Conservation (phyloP, 768 basidiomycete species). For the Ramaria sp. region DNA sequence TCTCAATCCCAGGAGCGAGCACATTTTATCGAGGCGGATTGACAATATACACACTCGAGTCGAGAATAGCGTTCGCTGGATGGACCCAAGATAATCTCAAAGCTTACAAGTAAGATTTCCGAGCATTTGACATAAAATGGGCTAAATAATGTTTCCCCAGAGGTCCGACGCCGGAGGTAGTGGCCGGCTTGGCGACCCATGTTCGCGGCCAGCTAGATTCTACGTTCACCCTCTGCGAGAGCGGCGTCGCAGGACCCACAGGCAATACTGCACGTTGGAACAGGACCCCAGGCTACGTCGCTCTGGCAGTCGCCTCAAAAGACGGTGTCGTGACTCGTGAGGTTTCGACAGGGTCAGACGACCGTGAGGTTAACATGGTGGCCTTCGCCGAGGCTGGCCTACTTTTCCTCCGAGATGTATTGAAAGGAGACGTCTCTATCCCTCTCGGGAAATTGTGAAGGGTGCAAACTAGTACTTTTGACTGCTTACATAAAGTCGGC, state of each 20-base stretch:
- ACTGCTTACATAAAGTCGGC: no score
- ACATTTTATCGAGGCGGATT: conserved; percentile 13
- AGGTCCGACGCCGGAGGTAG: conserved; percentile 14
- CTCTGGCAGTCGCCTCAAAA: conserved; percentile 8
- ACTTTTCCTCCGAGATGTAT: conserved; percentile 11
- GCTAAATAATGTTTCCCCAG: background rate
- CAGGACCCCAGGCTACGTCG: conserved; percentile 12
- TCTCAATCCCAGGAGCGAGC: conserved; percentile 15
- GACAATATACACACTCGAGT: conserved; percentile 14
- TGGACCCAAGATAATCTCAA: conserved; percentile 14
- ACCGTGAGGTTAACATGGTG: conserved; percentile 15
- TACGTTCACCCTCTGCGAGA: conserved; percentile 15
- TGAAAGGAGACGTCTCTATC: conserved; percentile 9
- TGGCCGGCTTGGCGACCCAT: conserved; percentile 12
- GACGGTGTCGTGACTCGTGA: conserved; percentile 11
- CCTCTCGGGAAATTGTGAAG: conserved; percentile 1
- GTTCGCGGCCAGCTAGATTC: conserved; percentile 10
- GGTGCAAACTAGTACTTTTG: background rate
- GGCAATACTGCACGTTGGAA: background rate
- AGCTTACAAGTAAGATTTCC: conserved; percentile 10
- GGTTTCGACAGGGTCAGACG: conserved; percentile 10
- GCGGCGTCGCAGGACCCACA: conserved; percentile 15
- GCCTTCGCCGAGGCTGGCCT: conserved; percentile 13
- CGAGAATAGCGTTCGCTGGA: conserved; percentile 12
- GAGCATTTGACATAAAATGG: background rate